These are phyloP conservation scores for Stachybotrys echinatus DNA, from an alignment of 2,329 filamentous ascomycete species.

Conservation along the genomic window DNA sequence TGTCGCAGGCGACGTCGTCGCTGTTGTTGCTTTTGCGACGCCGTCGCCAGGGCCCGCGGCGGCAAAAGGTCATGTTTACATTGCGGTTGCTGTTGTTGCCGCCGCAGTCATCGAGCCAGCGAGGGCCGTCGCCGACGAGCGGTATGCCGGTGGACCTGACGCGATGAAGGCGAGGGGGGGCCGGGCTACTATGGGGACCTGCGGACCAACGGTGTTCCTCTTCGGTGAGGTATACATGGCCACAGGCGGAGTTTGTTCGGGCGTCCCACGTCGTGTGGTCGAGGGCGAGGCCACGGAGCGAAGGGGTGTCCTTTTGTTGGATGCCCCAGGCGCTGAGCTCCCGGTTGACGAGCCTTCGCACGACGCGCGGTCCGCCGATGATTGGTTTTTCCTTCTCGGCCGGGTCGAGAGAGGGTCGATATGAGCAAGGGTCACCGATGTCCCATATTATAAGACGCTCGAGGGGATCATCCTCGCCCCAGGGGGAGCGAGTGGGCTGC, in stretches of 20 bases:
- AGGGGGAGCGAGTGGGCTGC: constrained; percentile 52
- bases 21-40: not conserved
- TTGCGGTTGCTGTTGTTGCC: constrained; percentile 31
- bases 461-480: constrained; percentile 50
- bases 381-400: constrained; percentile 26
- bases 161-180: constrained; percentile 35
- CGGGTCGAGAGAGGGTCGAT: constrained; percentile 46
- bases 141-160: constrained; percentile 50
- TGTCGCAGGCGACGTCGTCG: not conserved
- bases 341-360: constrained; percentile 42
- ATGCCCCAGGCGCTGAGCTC: constrained; percentile 49
- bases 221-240: constrained; percentile 49
- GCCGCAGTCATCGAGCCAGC: constrained; percentile 42
- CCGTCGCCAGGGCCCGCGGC: constrained; percentile 15
- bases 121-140: constrained; percentile 42
- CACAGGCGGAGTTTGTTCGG: constrained; percentile 15
- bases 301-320: constrained; percentile 45
- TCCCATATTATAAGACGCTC: constrained; percentile 57
- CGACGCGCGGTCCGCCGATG: constrained; percentile 33
- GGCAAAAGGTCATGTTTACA: constrained; percentile 33
- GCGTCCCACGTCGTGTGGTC: constrained; percentile 35
- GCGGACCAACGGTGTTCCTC: constrained; percentile 47
- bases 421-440: constrained; percentile 42
- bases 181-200: constrained; percentile 35
- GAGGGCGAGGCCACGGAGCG: constrained; percentile 43